Evolutionary conservation across 1,284 basidiomycete genomes (phyloP), one percentile per base, ranked within the genome.

Genomic region (Pyrrhoderma noxium): DNA sequence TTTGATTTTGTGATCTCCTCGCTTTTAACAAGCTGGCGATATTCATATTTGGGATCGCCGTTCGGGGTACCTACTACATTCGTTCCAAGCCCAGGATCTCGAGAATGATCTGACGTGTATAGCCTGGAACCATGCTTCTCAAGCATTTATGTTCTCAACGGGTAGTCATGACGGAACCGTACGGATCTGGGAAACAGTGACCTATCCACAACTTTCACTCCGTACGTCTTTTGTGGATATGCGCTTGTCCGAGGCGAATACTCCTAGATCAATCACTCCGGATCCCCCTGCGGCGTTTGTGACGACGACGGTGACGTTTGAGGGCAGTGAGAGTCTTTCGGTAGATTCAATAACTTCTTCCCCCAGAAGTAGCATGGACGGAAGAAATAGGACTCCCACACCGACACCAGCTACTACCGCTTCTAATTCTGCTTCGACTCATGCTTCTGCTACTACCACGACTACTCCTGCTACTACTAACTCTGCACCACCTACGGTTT

Each of bases 31-130:
- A 88, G 86, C 75, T 56, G 86, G 87, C 1, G 84, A 88, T 59
- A 80, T 89, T 25, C 82, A 87, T 59, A 85, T 89, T n/a, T 89
- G 87, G 87, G 86, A 89, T 60, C 76, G 80, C 52, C 82, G 87
- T 64, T 83, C 82, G 7, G 87, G 76, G 8, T 73, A 77, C 18
- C 65, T 84, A 2, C 67, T 89, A 3, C 83, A 85, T 54, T 75
- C 80, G 57, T 72, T 89, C 54, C 77, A 75, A 18, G 73, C 79
- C 31, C 77, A 80, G 58, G 51, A 68, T 14, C 70, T 77, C 47
- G 75, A 75, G 3, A 82, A 82, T 11, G 82, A 87, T 59, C 62
- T 89, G 50, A 88, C 85, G 9, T 86, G 82, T 58, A 77, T 89
- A 42, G 83, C 82, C 14, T 89, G 86, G 82, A 89, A 87, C 62